A percentile compares a stretch with the other conserved stretches of the same genome.
Evolutionary conservation across 441 rosid genomes (phyloP).

Genomic region (Pelargonium fulgidum): DNA sequence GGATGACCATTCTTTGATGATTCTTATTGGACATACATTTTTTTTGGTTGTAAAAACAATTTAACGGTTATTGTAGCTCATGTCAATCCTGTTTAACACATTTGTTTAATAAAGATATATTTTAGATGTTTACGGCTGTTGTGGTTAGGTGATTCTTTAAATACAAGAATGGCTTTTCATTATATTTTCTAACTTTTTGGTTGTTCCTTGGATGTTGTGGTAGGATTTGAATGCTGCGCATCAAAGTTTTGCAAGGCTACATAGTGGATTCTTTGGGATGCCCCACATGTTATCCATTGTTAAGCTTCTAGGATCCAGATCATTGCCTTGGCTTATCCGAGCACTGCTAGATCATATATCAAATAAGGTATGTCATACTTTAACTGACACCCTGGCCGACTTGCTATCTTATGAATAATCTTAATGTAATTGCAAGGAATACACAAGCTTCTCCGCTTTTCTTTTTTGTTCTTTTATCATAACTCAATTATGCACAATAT

Average conservation of each 20-base stretch:
- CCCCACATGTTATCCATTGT: slow-evolving; percentile 84
- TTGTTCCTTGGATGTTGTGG: slow-evolving; percentile 18
- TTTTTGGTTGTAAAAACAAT: slow-evolving; percentile 5
- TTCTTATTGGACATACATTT: slow-evolving; percentile 14
- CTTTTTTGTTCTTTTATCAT: no score
- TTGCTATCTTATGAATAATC: slow-evolving; percentile 5
- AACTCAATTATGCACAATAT: not conserved
- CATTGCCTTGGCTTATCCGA: slow-evolving; percentile 96
- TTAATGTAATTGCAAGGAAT: not conserved
- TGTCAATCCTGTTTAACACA: not conserved
- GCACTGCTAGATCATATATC: slow-evolving; percentile 94
- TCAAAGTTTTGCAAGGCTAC: slow-evolving; percentile 91
- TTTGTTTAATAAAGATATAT: not conserved
- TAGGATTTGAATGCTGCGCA: slow-evolving; percentile 97
- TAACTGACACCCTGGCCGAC: slow-evolving; percentile 6
- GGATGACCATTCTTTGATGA: slow-evolving; percentile 15
- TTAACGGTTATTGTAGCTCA: slow-evolving; percentile 1
- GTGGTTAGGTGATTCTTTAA: not conserved
- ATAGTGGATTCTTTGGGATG: slow-evolving; percentile 87
- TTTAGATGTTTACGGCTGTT: not conserved
- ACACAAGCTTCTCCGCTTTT: not conserved
- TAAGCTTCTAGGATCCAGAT: slow-evolving; percentile 89
- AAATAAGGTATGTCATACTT: slow-evolving; percentile 56
- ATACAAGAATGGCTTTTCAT: not conserved
- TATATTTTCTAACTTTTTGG: slow-evolving; percentile 10